Evolutionary conservation across 2,329 filamentous ascomycete species (phyloP).

Genomic region (Nannizziopsis barbatae): DNA sequence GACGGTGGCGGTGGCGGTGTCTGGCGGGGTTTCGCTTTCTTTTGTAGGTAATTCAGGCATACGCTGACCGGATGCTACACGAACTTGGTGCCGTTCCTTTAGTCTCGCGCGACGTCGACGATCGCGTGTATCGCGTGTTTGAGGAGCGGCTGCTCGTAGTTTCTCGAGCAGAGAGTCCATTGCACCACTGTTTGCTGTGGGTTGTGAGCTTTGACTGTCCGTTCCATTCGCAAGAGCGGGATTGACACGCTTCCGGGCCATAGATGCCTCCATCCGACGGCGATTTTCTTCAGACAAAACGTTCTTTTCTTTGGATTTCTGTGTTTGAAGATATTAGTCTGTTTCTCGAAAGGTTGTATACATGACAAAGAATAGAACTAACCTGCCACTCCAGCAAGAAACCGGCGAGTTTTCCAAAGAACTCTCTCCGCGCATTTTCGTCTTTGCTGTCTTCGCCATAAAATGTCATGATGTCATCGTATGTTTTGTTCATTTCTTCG

Average conservation of each 20-base stretch:
- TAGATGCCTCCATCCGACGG: constrained; percentile 75
- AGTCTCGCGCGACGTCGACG: constrained; percentile 73
- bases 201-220: constrained; percentile 43
- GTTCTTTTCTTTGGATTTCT: constrained; percentile 91
- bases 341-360: not conserved
- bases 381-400: constrained; percentile 91
- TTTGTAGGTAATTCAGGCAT: constrained; percentile 56
- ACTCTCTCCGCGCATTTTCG: constrained; percentile 85
- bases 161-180: constrained; percentile 97
- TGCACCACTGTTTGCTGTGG: constrained; percentile 67
- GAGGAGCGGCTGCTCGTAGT: constrained; percentile 80
- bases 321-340: not conserved
- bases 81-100: constrained; percentile 82
- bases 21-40: constrained; percentile 36
- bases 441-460: constrained; percentile 90
- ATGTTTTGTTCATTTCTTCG: constrained; percentile 81
- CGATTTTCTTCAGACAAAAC: constrained; percentile 66
- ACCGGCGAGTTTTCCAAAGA: constrained; percentile 83
- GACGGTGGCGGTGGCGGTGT: constrained; percentile 11
- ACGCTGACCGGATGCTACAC: constrained; percentile 77
- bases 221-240: constrained; percentile 54
- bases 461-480: constrained; percentile 91
- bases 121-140: constrained; percentile 79
- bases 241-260: constrained; percentile 67
- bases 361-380: constrained; percentile 21